Evolutionary conservation across 768 basidiomycete species (phyloP).

Genomic region (Calocybe indica): DNA sequence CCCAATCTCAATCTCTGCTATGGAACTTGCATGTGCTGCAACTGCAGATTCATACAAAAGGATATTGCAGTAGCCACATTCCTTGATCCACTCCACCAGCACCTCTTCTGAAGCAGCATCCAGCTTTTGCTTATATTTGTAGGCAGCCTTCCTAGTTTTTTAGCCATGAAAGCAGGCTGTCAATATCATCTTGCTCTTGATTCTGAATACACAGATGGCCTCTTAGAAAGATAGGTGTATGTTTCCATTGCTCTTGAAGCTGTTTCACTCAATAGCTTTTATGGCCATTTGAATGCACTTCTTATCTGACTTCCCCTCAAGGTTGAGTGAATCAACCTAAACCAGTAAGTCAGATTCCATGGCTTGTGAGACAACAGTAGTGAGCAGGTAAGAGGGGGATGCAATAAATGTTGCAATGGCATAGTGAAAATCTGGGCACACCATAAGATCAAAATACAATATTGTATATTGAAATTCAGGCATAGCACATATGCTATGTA

Average conservation of each 20-base stretch:
- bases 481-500: no score
- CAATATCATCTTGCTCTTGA: slow-evolving; percentile 3
- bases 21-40: slow-evolving; percentile 8
- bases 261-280: neutral
- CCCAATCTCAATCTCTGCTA: slow-evolving; percentile 8
- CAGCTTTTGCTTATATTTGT: slow-evolving; percentile 12
- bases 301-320: neutral
- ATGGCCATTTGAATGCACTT: slow-evolving; percentile 3
- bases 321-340: slow-evolving; percentile 1
- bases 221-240: neutral
- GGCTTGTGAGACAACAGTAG: no score
- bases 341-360: neutral
- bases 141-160: slow-evolving; percentile 6
- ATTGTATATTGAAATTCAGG: no score
- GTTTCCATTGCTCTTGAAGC: slow-evolving; percentile 1
- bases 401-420: no score
- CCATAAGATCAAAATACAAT: no score
- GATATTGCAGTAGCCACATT: slow-evolving; percentile 10
- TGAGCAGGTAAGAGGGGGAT: no score
- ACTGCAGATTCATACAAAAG: slow-evolving; percentile 12
- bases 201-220: slow-evolving; percentile 1
- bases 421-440: no score
- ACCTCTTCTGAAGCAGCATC: slow-evolving; percentile 14
- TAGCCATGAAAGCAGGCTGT: slow-evolving; percentile 1
- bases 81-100: slow-evolving; percentile 17